Evolutionary conservation across 225 moss, liverwort and hornwort genomes (phyloP).

Genomic region (Ulota crispa): DNA sequence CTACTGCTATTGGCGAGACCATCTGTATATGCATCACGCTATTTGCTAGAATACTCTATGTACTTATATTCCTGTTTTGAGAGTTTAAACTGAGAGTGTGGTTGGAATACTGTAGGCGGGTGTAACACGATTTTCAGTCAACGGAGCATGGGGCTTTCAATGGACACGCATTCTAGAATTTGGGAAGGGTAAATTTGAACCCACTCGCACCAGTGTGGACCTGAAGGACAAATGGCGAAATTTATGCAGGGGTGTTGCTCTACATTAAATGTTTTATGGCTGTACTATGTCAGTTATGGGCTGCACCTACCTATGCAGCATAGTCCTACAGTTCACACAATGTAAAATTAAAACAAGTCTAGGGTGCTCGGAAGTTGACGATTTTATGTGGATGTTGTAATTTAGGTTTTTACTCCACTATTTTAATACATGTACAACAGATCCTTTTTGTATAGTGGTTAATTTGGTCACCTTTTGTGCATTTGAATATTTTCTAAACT

Average conservation of each 20-base stretch:
- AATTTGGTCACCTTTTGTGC: neutral
- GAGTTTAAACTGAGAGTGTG: constrained; percentile 23
- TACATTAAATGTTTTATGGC: neutral
- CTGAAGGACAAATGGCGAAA: constrained; percentile 75
- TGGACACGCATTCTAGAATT: constrained; percentile 63
- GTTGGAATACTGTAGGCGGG: constrained; percentile 48
- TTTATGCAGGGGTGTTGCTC: constrained; percentile 41
- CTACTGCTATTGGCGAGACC: neutral
- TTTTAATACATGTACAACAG: constrained; percentile 7
- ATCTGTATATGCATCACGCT: neutral
- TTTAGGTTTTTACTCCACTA: constrained; percentile 5
- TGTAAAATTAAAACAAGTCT: constrained; percentile 13
- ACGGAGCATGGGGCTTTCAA: constrained; percentile 43
- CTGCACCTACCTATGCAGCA: constrained; percentile 16
- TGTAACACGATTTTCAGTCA: constrained; percentile 38
- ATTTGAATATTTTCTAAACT: neutral
- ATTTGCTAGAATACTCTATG: neutral
- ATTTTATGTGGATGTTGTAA: constrained; percentile 10
- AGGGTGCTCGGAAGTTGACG: neutral
- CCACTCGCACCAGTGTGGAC: constrained; percentile 61
- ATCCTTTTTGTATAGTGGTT: constrained; percentile 19
- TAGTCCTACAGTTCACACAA: constrained; percentile 7
- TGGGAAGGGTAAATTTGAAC: constrained; percentile 53
- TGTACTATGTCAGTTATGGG: neutral
- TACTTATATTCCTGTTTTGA: neutral